Evolutionary conservation across 495 filamentous ascomycete species (phyloP), one percentile per base, ranked within the genome.

Genomic region (Cercophora sp.): DNA sequence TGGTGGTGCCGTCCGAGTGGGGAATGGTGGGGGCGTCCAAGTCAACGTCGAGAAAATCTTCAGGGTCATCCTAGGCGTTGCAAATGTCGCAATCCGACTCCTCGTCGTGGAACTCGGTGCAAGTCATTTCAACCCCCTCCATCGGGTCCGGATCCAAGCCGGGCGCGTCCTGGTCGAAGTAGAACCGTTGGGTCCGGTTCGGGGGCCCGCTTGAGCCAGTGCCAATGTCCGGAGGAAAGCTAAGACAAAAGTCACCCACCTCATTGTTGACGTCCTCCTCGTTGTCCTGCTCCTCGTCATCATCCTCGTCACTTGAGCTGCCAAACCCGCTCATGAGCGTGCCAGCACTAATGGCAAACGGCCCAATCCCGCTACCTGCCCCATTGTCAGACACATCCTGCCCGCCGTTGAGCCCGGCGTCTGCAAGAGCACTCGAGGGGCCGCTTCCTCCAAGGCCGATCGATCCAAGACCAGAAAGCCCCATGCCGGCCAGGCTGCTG

Each of bases 291-390:
- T 90, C 87, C 55, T 98, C 93, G 59, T 96, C 93, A 56, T 98
- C 93, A 50, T 97, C 93, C 59, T 96, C 93, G 57, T 95, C 91
- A 61, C 90, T 96, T 10, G 89, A 95, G 71, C 87, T 93, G 57
- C 87, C 90, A 68, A 97, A 98, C n/a, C 89, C 91, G 65, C 88
- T 93, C 50, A 91, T 77, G n/a, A 95, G 73, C 26, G 85, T 84
- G 48, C 81, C 82, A 32, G 80, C 78, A 56, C 81, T 82, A 46
- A 82, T 78, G 19, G 80, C 79, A 62, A 89, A 90, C 13, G 80
- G 78, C 22, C 84, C 84, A 48, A 83, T 76, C 31, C 82, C 81
- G 51, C 78, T 82, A 48, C 79, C 77, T 55, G 83, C 79, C 48
- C 84, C 85, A 45, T 77, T 74, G 51, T 83, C 83, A 40, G 80